Conservation (phyloP, 352 stramenopile genomes). For the Thraustochytrium sp. region DNA sequence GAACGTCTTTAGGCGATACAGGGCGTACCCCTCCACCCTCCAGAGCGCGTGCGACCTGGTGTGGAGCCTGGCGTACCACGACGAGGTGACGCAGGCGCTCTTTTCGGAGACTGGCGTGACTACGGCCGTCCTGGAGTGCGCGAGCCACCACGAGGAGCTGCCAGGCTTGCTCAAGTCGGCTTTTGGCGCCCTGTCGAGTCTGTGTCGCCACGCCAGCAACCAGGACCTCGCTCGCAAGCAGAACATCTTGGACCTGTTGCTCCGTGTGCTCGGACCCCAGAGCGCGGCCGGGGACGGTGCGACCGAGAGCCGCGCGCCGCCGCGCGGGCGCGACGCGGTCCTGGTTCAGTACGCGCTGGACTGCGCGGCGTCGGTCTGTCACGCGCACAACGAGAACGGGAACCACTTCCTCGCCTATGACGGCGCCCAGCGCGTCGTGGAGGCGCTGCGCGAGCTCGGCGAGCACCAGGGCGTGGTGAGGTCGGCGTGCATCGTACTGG, state of each 20-base stretch:
- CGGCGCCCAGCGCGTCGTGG: not conserved
- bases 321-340: not conserved
- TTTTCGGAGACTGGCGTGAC: constrained; percentile 25
- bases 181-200: constrained; percentile 18
- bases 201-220: not conserved
- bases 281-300: not conserved
- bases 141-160: not conserved
- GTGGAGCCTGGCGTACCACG: constrained; percentile 32
- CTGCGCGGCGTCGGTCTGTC: constrained; percentile 1
- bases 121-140: constrained; percentile 1
- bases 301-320: no score
- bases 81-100: not conserved
- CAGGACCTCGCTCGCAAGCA: not conserved
- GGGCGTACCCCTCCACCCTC: not conserved
- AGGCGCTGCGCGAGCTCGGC: not conserved
- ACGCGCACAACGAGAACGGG: constrained; percentile 33
- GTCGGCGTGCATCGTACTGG: not conserved
- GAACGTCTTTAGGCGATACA: constrained; percentile 1
- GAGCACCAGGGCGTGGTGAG: not conserved
- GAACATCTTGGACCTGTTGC: not conserved
- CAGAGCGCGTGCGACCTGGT: constrained; percentile 10
- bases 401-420: constrained; percentile 14
- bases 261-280: not conserved
- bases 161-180: not conserved
- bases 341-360: constrained; percentile 29